These are phyloP conservation scores for Psilocybe sp. DNA, from an alignment of 768 basidiomycete genomes.

Conservation along the genomic window DNA sequence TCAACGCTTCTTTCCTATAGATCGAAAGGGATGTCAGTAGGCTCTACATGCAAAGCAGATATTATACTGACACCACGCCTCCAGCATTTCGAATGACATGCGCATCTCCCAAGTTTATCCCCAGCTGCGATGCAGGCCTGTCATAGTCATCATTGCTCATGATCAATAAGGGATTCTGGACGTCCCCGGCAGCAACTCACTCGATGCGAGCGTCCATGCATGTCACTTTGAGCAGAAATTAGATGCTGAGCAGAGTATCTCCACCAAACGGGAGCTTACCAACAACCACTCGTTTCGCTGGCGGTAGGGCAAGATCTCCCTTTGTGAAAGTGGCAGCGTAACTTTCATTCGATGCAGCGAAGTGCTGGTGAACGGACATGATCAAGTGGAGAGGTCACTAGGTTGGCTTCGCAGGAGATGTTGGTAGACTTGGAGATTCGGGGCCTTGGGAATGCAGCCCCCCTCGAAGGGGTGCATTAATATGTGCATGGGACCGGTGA, in stretches of 20 bases:
- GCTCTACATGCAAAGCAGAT: neutral
- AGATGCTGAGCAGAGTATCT: neutral
- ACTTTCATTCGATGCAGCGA: conserved; percentile 36
- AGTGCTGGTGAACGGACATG: conserved; percentile 30
- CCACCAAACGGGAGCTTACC: conserved; percentile 16
- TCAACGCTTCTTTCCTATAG: conserved; percentile 57
- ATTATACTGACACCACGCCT: conserved; percentile 49
- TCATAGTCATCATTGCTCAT: neutral
- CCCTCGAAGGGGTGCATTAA: no score
- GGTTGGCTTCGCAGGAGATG: no score
- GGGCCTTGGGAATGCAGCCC: no score
- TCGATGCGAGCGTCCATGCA: conserved; percentile 78
- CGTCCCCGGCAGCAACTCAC: conserved; percentile 28
- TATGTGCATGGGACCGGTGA: no score
- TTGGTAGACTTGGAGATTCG: no score
- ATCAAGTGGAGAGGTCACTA: neutral
- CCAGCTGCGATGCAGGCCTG: conserved; percentile 58
- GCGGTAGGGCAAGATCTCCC: conserved; percentile 31
- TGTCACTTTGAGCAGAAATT: conserved; percentile 37
- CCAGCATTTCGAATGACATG: conserved; percentile 78
- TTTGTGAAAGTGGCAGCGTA: conserved; percentile 49
- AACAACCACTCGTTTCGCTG: conserved; percentile 30
- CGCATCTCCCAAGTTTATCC: conserved; percentile 64
- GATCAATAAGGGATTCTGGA: conserved; percentile 2
- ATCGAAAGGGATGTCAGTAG: neutral